Percentiles rank a stretch among this genome's conserved stretches.
phyloP scores from a whole-genome alignment of 495 filamentous ascomycete species.

The Chaetomium cochliodes region DNA sequence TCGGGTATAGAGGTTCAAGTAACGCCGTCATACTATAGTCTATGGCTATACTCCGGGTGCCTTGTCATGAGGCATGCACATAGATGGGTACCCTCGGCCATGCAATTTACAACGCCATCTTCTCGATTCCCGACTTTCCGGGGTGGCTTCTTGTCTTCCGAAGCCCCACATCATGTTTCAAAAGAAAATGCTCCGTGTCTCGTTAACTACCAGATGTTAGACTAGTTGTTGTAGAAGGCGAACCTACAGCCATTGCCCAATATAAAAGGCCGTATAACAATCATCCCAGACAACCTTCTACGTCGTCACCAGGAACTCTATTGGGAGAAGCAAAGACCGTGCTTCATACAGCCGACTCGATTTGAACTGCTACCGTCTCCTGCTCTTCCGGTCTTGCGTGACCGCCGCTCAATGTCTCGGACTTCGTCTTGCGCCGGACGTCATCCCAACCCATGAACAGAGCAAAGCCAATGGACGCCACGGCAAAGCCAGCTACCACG shows the following conservation, averaged over 20 bases:
- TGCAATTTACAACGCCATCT: too few relatives aligned
- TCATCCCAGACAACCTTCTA: not conserved
- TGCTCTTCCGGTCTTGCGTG: not conserved
- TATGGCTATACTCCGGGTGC: not conserved
- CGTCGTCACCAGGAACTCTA: not conserved
- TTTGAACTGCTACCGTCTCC: not conserved
- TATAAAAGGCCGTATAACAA: not conserved
- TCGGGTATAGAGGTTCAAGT: too few relatives aligned
- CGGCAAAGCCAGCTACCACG: not conserved
- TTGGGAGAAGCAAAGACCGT: not conserved
- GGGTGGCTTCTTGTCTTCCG: too few relatives aligned
- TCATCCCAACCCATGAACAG: not conserved
- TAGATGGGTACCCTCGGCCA: too few relatives aligned
- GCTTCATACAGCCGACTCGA: not conserved
- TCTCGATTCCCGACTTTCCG: too few relatives aligned
- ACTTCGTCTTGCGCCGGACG: not conserved
- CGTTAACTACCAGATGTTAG: too few relatives aligned
- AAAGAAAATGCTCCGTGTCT: too few relatives aligned
- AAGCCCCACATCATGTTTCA: too few relatives aligned
- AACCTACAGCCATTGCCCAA: too few relatives aligned
- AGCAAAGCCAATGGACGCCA: conserved; percentile 1
- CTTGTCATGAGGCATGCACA: too few relatives aligned
- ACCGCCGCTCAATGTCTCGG: not conserved
- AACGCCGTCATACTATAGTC: too few relatives aligned
- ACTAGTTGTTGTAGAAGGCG: too few relatives aligned